Evolutionary conservation across 768 basidiomycete species (phyloP).

Genomic region (Suillus subalutaceus): DNA sequence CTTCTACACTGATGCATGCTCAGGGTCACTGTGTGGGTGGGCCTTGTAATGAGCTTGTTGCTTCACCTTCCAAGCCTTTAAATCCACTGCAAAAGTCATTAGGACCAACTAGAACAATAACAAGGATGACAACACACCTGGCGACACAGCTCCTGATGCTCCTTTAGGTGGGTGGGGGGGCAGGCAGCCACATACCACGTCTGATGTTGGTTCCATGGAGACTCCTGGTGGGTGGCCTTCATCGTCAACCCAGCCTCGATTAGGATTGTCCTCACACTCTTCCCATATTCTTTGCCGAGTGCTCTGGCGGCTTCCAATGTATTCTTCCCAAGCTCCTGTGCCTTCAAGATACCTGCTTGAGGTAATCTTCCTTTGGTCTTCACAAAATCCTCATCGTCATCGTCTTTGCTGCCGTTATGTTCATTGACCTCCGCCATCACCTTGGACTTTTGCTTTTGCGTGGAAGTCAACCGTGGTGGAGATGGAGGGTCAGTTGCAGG

Average conservation of each 20-base stretch:
- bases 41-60: not conserved
- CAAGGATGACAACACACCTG: not conserved
- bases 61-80: not conserved
- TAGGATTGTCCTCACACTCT: conserved; percentile 4
- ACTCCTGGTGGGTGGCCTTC: conserved; percentile 1
- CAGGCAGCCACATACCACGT: not conserved
- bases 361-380: not conserved
- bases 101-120: not conserved
- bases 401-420: not conserved
- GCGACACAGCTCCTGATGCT: not conserved
- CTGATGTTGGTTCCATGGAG: conserved; percentile 3
- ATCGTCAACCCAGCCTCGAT: not conserved
- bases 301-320: not conserved
- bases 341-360: not conserved
- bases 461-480: not conserved
- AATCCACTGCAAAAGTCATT: not conserved
- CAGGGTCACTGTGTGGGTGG: not conserved
- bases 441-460: not conserved
- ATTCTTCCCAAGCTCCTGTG: not conserved
- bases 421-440: not conserved
- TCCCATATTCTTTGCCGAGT: not conserved
- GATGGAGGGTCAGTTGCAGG: not conserved
- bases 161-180: not conserved
- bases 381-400: not conserved
- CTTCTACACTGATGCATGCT: not conserved